Evolutionary conservation across 1,139 yeast species (phyloP), one percentile per base, ranked within the genome.

Genomic region (Kazachstania sp.): DNA sequence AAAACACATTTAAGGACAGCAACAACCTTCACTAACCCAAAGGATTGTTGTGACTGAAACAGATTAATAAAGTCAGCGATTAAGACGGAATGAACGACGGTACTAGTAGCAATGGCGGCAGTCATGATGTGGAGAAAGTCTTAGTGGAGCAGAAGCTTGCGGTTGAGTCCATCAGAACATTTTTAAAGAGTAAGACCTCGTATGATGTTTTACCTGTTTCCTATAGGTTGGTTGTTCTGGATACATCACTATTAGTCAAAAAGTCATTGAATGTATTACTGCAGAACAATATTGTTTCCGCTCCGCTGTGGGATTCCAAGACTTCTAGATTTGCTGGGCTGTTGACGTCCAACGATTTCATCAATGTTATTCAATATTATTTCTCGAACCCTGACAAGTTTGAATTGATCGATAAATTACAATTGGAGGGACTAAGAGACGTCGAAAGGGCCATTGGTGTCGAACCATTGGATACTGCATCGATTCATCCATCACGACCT

Each of bases 191-290:
- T 48, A 90, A 92, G 64, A 92, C 96, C 0, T 86, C 97, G 1
- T 94, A 92, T 65, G 99, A 94, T 62, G 98, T 94, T 30, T 74
- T 94, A 45, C 98, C 99, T 1, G 98, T 94, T 41, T 84, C 95
- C 43, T 94, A 92, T 66, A 75, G 97, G 56, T 75, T 94, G 58
- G 86, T 94, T 49, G 98, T 94, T 41, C 78, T 94, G 58, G 99
- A 94, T 65, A 90, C 97, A 1, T 81, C 96, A 7, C 71, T 94
- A 46, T 71, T 88, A 50, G 95, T 94, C 41, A 92, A 92, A 67
- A 87, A 92, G 62, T 86, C 97, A 9, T 74, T 94, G 61, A 88
- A 88, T 54, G 90, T 94, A 38, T 71, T 94, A 54, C 72, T 92
- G 47, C 98, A 94, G 63, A 94, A 94, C 65, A 86, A 87, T 62